Percentiles rank a stretch among this genome's conserved stretches.
Conservation (phyloP, 2,329 filamentous ascomycete genomes). For the Botrytis fabae region DNA sequence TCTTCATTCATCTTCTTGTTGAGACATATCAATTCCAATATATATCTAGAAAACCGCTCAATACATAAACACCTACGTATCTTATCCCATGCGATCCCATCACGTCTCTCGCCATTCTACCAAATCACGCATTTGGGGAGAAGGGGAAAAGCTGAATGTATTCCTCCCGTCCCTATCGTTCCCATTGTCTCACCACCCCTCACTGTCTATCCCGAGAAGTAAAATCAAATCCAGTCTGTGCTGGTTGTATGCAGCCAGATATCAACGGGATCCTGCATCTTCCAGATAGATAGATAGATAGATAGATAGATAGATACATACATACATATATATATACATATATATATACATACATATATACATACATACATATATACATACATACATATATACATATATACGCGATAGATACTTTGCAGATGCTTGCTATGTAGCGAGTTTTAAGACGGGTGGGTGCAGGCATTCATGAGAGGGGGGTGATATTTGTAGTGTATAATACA, state of each 20-base stretch:
- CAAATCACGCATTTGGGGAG: too few species aligned
- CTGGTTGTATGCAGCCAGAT: not conserved
- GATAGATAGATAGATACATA: too few species aligned
- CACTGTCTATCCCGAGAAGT: too few species aligned
- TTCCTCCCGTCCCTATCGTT: too few species aligned
- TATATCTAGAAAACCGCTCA: not conserved
- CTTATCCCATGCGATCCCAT: not conserved
- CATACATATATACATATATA: not conserved
- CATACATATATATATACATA: too few species aligned
- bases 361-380: too few species aligned
- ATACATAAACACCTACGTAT: not conserved
- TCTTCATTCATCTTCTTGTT: not conserved
- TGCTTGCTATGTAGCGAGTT: not conserved
- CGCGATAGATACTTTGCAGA: not conserved
- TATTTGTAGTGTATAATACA: too few species aligned
- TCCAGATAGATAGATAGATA: not conserved
- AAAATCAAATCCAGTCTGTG: too few species aligned
- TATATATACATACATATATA: too few species aligned
- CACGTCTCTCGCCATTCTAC: too few species aligned
- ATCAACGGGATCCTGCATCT: not conserved
- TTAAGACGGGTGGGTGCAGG: not conserved
- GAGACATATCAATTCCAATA: not conserved
- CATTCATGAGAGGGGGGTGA: fast-evolving
- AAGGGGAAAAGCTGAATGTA: too few species aligned
- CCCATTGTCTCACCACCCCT: too few species aligned